Evolutionary conservation across 169 alveolate species (phyloP).

Genomic region (Plasmodium knowlesi): DNA sequence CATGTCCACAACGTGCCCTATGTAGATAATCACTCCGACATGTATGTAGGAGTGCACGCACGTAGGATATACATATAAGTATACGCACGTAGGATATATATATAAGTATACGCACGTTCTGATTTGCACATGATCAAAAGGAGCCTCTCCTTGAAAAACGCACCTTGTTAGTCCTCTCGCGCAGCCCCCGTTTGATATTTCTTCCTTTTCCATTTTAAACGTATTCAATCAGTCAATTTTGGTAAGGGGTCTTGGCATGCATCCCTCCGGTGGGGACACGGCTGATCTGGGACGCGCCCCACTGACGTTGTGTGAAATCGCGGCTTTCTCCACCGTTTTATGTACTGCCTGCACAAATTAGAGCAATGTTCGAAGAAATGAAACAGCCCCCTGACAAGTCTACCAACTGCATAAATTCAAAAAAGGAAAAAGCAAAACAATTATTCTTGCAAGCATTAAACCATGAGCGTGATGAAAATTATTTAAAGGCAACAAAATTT

Average conservation of each 20-base stretch:
- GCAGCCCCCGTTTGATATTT: not conserved
- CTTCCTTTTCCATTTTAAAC: not conserved
- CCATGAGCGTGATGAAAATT: slow-evolving; percentile 65
- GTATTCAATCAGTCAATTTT: not conserved
- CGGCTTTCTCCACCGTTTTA: not conserved
- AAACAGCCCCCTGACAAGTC: slow-evolving; percentile 8
- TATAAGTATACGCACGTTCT: not conserved
- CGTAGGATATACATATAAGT: not conserved
- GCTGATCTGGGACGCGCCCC: not conserved
- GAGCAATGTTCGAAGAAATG: slow-evolving; percentile 45
- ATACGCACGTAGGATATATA: too few relatives aligned
- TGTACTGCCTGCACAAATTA: not conserved
- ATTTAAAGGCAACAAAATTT: slow-evolving; percentile 59
- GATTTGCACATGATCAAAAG: not conserved
- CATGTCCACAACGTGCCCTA: not conserved
- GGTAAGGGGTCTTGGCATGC: not conserved
- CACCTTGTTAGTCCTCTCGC: not conserved
- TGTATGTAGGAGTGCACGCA: not conserved
- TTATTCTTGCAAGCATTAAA: slow-evolving; percentile 56
- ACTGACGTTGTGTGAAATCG: not conserved
- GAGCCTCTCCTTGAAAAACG: not conserved
- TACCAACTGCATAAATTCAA: slow-evolving; percentile 8
- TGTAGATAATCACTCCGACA: not conserved
- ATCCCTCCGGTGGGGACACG: not conserved
- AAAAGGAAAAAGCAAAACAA: slow-evolving; percentile 55